These are phyloP conservation scores for Raphanus hybrid DNA, from an alignment of 441 rosid genomes.

Conservation along the genomic window DNA sequence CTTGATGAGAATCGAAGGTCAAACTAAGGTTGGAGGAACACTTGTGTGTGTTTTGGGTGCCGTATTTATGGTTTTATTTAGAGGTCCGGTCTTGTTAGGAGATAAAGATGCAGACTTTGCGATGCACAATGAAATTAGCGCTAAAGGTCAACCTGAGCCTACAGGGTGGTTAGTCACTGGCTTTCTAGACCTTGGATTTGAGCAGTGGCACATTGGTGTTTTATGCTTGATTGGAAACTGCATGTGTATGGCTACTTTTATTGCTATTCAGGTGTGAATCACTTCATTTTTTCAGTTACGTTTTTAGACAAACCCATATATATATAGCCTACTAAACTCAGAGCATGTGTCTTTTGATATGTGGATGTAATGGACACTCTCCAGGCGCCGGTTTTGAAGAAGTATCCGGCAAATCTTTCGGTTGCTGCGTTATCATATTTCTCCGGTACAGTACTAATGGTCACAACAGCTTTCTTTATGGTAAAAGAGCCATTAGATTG, in stretches of 20 bases:
- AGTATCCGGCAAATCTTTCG: conserved; percentile 89
- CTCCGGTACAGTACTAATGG: conserved; percentile 84
- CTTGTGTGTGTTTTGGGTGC: conserved; percentile 89
- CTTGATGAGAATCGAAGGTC: conserved; percentile 84
- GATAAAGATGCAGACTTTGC: conserved; percentile 54
- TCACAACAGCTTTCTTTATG: conserved; percentile 64
- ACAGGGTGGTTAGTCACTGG: conserved; percentile 74
- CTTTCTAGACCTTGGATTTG: conserved; percentile 68
- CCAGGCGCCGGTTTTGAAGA: conserved; percentile 84
- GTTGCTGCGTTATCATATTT: conserved; percentile 86
- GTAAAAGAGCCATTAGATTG: conserved; percentile 79
- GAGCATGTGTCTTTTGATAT: conserved; percentile 20
- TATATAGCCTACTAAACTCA: background rate
- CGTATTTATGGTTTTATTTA: conserved; percentile 78
- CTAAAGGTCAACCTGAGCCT: conserved; percentile 92
- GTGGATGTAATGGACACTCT: conserved; percentile 37
- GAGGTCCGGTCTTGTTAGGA: conserved; percentile 90
- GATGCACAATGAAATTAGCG: conserved; percentile 63
- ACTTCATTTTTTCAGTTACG: conserved; percentile 19
- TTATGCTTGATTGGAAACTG: conserved; percentile 93
- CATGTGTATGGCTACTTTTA: conserved; percentile 94
- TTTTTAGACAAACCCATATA: conserved; percentile 13
- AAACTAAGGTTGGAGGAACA: conserved; percentile 86
- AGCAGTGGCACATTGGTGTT: conserved; percentile 88
- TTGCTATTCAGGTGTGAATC: conserved; percentile 87